Conservation (phyloP, 108 stramenopile genomes). For the Skeletonema grethae region DNA sequence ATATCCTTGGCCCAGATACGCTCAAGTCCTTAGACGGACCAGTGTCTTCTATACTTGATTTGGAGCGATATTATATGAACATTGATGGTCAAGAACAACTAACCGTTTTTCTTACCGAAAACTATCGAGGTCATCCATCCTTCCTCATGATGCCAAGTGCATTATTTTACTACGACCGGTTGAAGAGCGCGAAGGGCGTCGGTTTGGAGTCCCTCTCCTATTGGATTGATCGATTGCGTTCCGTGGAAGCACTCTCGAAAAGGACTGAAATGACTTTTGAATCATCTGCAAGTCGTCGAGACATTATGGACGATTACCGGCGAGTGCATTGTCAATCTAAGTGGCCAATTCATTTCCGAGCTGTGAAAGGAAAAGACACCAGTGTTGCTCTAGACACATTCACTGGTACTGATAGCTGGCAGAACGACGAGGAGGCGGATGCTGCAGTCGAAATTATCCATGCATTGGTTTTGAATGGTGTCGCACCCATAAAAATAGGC, state of each 20-base stretch:
- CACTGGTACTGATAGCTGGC: slow-evolving; percentile 71
- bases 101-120: slow-evolving; percentile 58
- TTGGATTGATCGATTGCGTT: slow-evolving; percentile 52
- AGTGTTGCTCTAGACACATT: slow-evolving; percentile 52
- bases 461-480: slow-evolving; percentile 28
- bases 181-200: slow-evolving; percentile 37
- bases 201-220: slow-evolving; percentile 16
- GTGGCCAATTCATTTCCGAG: slow-evolving; percentile 78
- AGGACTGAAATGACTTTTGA: slow-evolving; percentile 14
- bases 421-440: slow-evolving; percentile 57
- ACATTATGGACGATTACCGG: slow-evolving; percentile 11
- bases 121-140: slow-evolving; percentile 69
- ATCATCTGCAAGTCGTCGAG: not conserved
- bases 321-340: slow-evolving; percentile 34
- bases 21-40: slow-evolving; percentile 12
- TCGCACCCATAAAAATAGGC: slow-evolving; percentile 54
- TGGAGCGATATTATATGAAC: slow-evolving; percentile 52
- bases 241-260: slow-evolving; percentile 51
- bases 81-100: slow-evolving; percentile 49
- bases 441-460: slow-evolving; percentile 53
- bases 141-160: slow-evolving; percentile 68
- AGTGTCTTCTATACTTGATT: slow-evolving; percentile 44
- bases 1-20: slow-evolving; percentile 55
- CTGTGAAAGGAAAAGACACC: slow-evolving; percentile 53
- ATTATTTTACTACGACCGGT: slow-evolving; percentile 67